Evolutionary conservation across 2,329 filamentous ascomycete species (phyloP), one percentile per base, ranked within the genome.

Genomic region (Sporothrix schenckii): DNA sequence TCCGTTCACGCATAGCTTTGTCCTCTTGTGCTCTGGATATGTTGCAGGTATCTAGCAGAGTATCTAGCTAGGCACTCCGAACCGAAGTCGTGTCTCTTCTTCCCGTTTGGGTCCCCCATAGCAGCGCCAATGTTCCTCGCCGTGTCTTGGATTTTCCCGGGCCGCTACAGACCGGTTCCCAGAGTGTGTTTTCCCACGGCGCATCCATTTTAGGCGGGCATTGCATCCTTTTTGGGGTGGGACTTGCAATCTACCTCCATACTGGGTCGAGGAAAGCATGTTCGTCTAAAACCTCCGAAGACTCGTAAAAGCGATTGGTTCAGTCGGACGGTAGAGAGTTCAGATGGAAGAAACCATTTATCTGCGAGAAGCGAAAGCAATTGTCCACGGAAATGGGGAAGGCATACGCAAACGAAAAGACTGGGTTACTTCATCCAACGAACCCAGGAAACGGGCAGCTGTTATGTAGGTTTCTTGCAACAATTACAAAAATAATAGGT

Each of bases 131-230:
- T 50, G 44, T 65, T 34, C 41, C 44, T 34, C 21, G 44, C 54
- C 67, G 27, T 52, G 66, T 52, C 54, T 53, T 61, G 44, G 24
- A 61, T 69, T 69, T 61, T 69, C 27, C 54, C 53, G 67, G 53
- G 27, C 27, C 54, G 67, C 54, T 69, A 30, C 56, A 69, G 44
- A 63, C 58, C n/a, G 34, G 49, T 16, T 63, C 21, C 24, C 49
- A 66, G 11, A 78, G 19, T 82, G 80, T 80, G 81, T 34, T 68
- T 44, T 53, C 27, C 65, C 39, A 39, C n/a, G 13, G 13, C 21
- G 39, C 58, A 39, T 63, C 39, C 47, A 21, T 63, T 44, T 61
- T 41, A 4, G 24, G n/a, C 39, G 19, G 56, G 11, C 5, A n/a
- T 21, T 44, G 56, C 56, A 39, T 21, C 39, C 34, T 24, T 44